Evolutionary conservation across 78 protist species (phyloP).

Genomic region (slime mould (Dictyostelium discoideum)): DNA sequence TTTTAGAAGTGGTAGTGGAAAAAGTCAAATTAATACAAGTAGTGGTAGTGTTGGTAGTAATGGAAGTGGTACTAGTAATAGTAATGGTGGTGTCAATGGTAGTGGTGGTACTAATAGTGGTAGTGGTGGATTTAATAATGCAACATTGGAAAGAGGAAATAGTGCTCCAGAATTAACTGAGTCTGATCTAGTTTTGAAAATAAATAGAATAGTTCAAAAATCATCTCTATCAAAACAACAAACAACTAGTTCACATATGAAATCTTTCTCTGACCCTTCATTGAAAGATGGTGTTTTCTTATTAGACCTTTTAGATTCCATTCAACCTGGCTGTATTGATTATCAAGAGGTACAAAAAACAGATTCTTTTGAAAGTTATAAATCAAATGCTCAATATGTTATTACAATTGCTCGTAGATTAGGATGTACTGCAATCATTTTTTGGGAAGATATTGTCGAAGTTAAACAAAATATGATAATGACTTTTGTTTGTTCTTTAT

Average conservation of each 20-base stretch:
- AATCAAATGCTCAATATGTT: constrained; percentile 75
- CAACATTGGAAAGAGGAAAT: neutral
- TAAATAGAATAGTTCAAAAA: constrained; percentile 12
- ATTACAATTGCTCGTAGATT: constrained; percentile 65
- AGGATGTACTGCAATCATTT: constrained; percentile 61
- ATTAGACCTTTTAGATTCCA: constrained; percentile 61
- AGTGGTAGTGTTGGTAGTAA: neutral
- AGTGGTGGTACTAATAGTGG: neutral
- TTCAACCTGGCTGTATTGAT: constrained; percentile 45
- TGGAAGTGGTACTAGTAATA: neutral
- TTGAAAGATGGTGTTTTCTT: constrained; percentile 43
- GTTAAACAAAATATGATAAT: constrained; percentile 67
- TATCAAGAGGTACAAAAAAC: constrained; percentile 2
- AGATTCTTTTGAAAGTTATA: constrained; percentile 17
- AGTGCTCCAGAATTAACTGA: constrained; percentile 61
- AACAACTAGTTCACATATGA: constrained; percentile 10
- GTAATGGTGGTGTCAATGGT: neutral
- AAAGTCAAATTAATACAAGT: neutral
- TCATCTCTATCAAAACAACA: neutral
- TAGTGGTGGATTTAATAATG: neutral
- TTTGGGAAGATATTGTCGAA: constrained; percentile 78
- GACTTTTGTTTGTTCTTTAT: constrained; percentile 23
- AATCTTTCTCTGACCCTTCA: constrained; percentile 56
- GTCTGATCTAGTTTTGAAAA: constrained; percentile 47
- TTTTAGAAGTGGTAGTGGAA: neutral